Base-by-base conservation (phyloP, 2,329 filamentous ascomycete genomes). In the Fulvia fulva region DNA sequence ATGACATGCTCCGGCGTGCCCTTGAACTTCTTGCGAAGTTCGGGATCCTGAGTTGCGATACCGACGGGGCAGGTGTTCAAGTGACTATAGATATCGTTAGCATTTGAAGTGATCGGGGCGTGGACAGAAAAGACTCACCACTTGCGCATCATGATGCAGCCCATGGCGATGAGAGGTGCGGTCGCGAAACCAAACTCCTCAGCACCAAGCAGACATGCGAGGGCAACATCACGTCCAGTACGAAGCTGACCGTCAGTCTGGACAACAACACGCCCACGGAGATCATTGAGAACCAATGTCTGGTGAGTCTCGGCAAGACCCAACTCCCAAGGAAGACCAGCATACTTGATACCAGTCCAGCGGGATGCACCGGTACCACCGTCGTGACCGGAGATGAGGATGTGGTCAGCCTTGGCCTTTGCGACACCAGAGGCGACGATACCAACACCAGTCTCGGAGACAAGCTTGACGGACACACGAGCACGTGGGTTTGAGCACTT, bases 331-430 rank as follows among this genome's bases (percentile, higher is more conserved):
- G 93, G 93, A 34, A 97, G 85, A 83, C 93, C 93, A 52, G 92
- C 93, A 74, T 97, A 96, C 77, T 97, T 97, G 85, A 96, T 97
- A 81, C 93, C 93, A 70, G 93, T 97, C 93, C 93, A 97, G 75
- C 93, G 83, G 53, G 92, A 97, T 60, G 93, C 93, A 81, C 93
- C 93, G 61, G 93, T 97, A 75, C 93, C 93, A 81, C 93, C 93
- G 71, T 97, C 93, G 72, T 97, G 93, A 67, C 93, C 93, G 63
- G 93, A 96, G 70, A 97, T 97, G 70, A 97, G 78, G 65, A 97
- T 96, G 77, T 97, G 92, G 70, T 97, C 92, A 60, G 92, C 91
- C 81, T 96, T 96, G 54, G 93, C 93, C 80, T 97, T 97, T 56
- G 93, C 93, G 52, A 97, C 93, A 85, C 93, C 93, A 59, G 93